phyloP scores from a whole-genome alignment of 257 asterid genomes.

The Euphrasia confusa region DNA sequence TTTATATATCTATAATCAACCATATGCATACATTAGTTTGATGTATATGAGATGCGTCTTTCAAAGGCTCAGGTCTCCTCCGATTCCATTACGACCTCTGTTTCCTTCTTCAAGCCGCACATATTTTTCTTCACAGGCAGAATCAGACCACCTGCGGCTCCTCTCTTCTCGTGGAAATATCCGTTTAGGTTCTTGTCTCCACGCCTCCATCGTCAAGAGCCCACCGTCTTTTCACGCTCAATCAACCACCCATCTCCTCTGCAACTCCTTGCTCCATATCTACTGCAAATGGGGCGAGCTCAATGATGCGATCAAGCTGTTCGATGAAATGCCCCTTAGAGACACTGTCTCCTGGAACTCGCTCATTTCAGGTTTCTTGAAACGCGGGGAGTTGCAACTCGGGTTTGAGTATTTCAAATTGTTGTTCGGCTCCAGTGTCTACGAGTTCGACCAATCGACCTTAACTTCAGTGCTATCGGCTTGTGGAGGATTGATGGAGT shows the following conservation, averaged over 20 bases:
- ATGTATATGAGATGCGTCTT: constrained; percentile 45
- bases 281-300: constrained; percentile 46
- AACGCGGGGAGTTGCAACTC: constrained; percentile 28
- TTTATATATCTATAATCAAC: too few relatives aligned
- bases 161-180: constrained; percentile 47
- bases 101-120: constrained; percentile 22
- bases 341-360: constrained; percentile 88
- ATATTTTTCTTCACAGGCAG: constrained; percentile 29
- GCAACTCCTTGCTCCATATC: constrained; percentile 53
- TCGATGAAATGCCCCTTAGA: constrained; percentile 63
- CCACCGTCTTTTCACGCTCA: constrained; percentile 28
- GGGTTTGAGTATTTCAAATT: constrained; percentile 56
- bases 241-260: constrained; percentile 25
- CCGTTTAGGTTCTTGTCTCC: constrained; percentile 63
- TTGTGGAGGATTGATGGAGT: constrained; percentile 39
- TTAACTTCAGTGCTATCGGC: constrained; percentile 58
- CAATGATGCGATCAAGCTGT: constrained; percentile 49
- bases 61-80: constrained; percentile 22
- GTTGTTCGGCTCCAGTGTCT: constrained; percentile 29
- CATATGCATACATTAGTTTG: too few relatives aligned
- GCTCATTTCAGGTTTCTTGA: constrained; percentile 65
- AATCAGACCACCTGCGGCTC: constrained; percentile 30
- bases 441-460: constrained; percentile 58
- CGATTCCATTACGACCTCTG: constrained; percentile 16
- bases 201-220: constrained; percentile 54